Base-by-base conservation (phyloP, 768 basidiomycete genomes). In the Leccinum subgranulosum region DNA sequence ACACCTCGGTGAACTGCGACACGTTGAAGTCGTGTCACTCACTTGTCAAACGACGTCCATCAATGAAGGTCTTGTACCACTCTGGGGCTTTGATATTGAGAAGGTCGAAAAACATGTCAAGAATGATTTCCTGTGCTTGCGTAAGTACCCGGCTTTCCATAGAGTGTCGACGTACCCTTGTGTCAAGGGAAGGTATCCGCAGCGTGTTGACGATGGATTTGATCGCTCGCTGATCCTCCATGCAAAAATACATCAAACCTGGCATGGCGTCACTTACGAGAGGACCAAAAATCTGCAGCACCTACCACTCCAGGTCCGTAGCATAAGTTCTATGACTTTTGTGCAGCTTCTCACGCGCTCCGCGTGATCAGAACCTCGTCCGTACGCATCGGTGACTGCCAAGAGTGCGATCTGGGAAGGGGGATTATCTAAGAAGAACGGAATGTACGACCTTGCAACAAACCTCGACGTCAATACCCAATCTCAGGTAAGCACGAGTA, bases 21-120 rank as follows among this genome's bases (percentile, higher is more conserved):
- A 11, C 11, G n/a, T 60, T 19, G 19, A 27, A 47, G 25, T 23
- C 49, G 39, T 27, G 36, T n/a, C 48, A 64, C 86, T 59, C 67
- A 94, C 94, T 89, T 3, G 94, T 96, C 54, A 97, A 73, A 28
- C 94, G 80, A 49, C 91, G 84, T 11, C 94, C 94, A 55, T 88
- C 88, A 34, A 97, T 88, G 66, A 96, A 98, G 0, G 92, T 89
- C 65, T 92, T 84, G 69, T 92, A 92, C 94, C 95, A 98, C 47
- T 89, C 88, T 1, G 94, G 91, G 0, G 90, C 82, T 70, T 92
- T 92, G 73, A 98, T 95, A 55, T 94, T 92, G 19, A 99, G 76
- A 17, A 95, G 79, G 59, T 92, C 90, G 65, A 98, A 98, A 65
- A 98, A 90, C 84, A 97, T 88, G 64, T 98, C 93, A 53, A 98